These are phyloP conservation scores for Volvox reticuliferus DNA, from an alignment of 139 green algal species.

Conservation along the genomic window DNA sequence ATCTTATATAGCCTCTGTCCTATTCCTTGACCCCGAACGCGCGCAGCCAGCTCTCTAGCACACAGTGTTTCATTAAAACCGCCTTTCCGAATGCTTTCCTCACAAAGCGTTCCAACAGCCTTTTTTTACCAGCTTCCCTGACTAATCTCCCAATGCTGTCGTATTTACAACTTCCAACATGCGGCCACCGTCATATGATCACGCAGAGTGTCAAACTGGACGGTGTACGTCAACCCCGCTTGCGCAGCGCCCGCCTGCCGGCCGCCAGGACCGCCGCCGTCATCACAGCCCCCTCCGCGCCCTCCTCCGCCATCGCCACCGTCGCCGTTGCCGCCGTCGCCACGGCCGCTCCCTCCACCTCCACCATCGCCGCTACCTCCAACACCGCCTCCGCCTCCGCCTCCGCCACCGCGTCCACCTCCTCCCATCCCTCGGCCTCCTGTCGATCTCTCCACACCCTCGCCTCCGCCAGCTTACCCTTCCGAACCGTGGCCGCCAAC, in stretches of 20 bases:
- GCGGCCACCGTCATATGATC: too few relatives aligned
- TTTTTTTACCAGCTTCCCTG: too few relatives aligned
- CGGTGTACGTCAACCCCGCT: slow-evolving; percentile 4
- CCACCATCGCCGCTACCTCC: neutral
- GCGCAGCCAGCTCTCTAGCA: too few relatives aligned
- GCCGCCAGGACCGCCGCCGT: neutral
- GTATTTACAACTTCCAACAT: too few relatives aligned
- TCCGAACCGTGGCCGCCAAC: neutral
- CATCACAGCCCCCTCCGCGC: neutral
- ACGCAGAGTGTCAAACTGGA: neutral
- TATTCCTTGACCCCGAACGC: too few relatives aligned
- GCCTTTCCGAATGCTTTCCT: too few relatives aligned
- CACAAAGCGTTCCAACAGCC: too few relatives aligned
- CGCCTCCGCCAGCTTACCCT: neutral
- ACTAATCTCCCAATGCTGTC: too few relatives aligned
- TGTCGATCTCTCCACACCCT: neutral
- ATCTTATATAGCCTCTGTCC: too few relatives aligned
- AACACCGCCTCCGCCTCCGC: neutral
- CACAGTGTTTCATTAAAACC: too few relatives aligned
- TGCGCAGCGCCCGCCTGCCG: slow-evolving; percentile 26
- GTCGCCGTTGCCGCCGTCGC: neutral
- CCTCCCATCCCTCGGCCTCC: slow-evolving; percentile 1
- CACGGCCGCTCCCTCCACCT: neutral
- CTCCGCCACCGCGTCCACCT: neutral
- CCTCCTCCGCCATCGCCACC: neutral